A percentile compares a stretch with the other conserved stretches of the same genome.
Conservation (phyloP, 306 rosid genomes). For the Acmispon strigosus region DNA sequence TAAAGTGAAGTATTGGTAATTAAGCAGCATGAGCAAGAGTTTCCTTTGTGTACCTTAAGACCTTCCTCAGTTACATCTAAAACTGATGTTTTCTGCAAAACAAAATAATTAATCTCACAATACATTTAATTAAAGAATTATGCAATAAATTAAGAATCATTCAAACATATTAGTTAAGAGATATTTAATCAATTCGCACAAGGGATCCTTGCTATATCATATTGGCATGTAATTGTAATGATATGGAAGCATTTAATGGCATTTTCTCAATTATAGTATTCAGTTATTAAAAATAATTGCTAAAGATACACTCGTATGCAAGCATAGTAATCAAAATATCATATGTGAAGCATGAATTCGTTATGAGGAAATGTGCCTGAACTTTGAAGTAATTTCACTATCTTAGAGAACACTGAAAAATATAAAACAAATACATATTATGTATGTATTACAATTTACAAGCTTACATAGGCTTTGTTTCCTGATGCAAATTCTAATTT, state of each 20-base stretch:
- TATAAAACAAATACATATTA: not conserved
- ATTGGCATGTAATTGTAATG: not conserved
- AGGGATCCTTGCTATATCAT: not conserved
- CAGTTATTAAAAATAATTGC: not conserved
- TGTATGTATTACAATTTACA: not conserved
- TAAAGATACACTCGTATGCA: not conserved
- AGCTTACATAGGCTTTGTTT: not conserved
- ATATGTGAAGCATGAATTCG: not conserved
- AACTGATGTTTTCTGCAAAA: conserved; percentile 67
- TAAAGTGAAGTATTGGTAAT: not conserved
- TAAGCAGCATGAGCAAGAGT: conserved; percentile 11
- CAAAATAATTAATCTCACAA: conserved; percentile 3
- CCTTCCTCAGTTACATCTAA: conserved; percentile 67
- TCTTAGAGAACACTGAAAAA: not conserved
- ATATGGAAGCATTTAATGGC: not conserved
- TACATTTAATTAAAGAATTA: not conserved
- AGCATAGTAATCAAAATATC: not conserved
- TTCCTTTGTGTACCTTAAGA: conserved; percentile 56
- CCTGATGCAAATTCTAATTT: conserved; percentile 2
- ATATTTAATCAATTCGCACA: not conserved
- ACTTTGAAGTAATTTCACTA: not conserved
- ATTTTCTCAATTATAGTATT: not conserved
- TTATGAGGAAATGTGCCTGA: not conserved
- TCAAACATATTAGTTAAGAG: not conserved
- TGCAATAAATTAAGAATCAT: not conserved